Percentiles rank a stretch among this genome's conserved stretches.
phyloP scores from a whole-genome alignment of 768 basidiomycete genomes.

The Rickenella mellea region DNA sequence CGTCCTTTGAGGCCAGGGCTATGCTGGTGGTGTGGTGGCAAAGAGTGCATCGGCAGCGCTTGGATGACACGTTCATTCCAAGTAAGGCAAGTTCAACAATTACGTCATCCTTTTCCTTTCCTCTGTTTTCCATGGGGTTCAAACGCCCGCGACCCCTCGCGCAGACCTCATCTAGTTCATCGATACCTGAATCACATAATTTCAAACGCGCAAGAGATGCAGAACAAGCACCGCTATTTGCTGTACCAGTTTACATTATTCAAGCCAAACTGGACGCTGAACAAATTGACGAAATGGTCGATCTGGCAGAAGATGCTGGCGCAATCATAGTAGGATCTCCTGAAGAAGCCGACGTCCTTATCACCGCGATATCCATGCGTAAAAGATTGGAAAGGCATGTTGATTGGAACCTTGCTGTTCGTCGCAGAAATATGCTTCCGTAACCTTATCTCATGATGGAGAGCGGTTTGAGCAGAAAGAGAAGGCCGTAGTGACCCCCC shows the following conservation, averaged over 20 bases:
- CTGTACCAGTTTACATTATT: constrained; percentile 21
- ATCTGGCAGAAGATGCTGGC: constrained; percentile 14
- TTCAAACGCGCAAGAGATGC: too few species aligned
- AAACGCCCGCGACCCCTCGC: too few species aligned
- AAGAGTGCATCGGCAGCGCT: too few species aligned
- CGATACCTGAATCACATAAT: too few species aligned
- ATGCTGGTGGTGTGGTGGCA: too few species aligned
- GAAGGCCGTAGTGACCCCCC: constrained; percentile 60
- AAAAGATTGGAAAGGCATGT: constrained; percentile 65
- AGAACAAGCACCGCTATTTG: neutral
- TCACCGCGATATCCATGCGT: constrained; percentile 59
- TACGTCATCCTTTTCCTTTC: too few species aligned
- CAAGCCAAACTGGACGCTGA: constrained; percentile 19
- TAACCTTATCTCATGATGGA: neutral
- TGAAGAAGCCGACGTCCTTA: constrained; percentile 49
- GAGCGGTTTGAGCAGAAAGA: constrained; percentile 32
- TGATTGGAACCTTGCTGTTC: constrained; percentile 53
- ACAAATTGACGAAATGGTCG: constrained; percentile 14
- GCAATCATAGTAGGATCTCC: constrained; percentile 16
- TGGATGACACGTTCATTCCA: too few species aligned
- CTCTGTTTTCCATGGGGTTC: too few species aligned
- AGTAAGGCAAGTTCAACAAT: too few species aligned
- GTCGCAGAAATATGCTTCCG: constrained; percentile 15
- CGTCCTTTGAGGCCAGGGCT: too few species aligned
- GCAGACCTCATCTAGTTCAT: too few species aligned